phyloP scores from a whole-genome alignment of 2,329 filamentous ascomycete genomes.

The Exophiala alcalophila region DNA sequence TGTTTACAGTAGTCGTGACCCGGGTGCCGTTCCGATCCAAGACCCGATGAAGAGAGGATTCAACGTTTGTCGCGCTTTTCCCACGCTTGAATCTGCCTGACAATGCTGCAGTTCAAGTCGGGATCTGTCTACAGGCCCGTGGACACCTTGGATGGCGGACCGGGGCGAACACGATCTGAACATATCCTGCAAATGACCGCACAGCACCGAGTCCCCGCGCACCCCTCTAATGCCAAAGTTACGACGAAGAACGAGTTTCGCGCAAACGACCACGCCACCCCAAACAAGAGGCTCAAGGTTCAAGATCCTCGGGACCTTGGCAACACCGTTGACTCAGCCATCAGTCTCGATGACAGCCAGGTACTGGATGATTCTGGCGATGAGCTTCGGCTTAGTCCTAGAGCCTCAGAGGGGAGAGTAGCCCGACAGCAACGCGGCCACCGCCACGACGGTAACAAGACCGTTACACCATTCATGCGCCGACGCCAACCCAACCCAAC shows the following conservation, averaged over 20 bases:
- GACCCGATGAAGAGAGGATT: conserved; percentile 19
- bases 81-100: background rate
- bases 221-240: background rate
- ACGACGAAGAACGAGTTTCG: background rate
- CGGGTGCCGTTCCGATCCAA: conserved; percentile 6
- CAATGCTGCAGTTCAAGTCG: background rate
- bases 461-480: too few relatives aligned
- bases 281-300: conserved; percentile 20
- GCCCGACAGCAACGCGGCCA: too few relatives aligned
- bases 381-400: conserved; percentile 17
- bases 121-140: conserved; percentile 3
- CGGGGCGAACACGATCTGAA: background rate
- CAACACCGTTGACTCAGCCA: conserved; percentile 1
- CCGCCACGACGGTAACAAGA: too few relatives aligned
- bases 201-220: background rate
- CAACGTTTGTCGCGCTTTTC: conserved; percentile 9
- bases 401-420: background rate
- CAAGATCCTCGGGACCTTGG: conserved; percentile 2
- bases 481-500: background rate
- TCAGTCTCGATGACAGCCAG: conserved; percentile 15
- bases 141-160: conserved; percentile 5
- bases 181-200: conserved; percentile 8
- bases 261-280: conserved; percentile 14
- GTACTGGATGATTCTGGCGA: conserved; percentile 17
- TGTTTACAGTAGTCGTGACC: conserved; percentile 9